A percentile compares a stretch with the other conserved stretches of the same genome.
phyloP scores from a whole-genome alignment of 768 basidiomycete species.

The Leccinum variicolor region DNA sequence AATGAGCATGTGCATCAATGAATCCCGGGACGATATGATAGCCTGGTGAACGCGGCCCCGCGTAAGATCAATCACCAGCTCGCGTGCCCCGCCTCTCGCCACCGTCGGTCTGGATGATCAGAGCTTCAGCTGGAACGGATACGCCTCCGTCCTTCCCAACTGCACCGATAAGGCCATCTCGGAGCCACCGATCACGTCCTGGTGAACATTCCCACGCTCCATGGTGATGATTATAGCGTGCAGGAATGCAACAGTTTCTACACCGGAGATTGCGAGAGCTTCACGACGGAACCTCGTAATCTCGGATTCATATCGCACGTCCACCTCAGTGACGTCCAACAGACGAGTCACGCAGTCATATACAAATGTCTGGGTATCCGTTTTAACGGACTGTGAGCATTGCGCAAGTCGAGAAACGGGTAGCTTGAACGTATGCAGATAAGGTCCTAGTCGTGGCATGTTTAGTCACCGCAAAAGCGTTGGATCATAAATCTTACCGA shows the following conservation, averaged over 20 bases:
- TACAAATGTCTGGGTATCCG: conserved; percentile 54
- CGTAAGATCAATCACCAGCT: background rate
- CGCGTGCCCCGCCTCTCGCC: conserved; percentile 38
- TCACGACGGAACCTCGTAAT: conserved; percentile 55
- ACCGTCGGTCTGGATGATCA: conserved; percentile 56
- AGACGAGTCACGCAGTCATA: conserved; percentile 57
- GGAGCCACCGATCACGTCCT: conserved; percentile 50
- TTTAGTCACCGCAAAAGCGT: background rate
- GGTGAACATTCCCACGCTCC: conserved; percentile 46
- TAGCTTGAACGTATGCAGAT: conserved; percentile 50
- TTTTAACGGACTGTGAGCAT: conserved; percentile 47
- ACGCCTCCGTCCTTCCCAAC: conserved; percentile 37
- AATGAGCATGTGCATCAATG: conserved; percentile 76
- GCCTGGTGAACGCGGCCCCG: conserved; percentile 34
- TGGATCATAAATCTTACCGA: conserved; percentile 43
- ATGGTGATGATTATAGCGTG: conserved; percentile 74
- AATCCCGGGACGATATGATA: conserved; percentile 70
- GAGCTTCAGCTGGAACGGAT: conserved; percentile 36
- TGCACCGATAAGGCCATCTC: conserved; percentile 56
- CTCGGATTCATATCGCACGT: conserved; percentile 60
- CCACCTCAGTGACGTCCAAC: conserved; percentile 55
- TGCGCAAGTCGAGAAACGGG: conserved; percentile 49
- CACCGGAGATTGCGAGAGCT: conserved; percentile 27
- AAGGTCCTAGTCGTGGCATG: conserved; percentile 15
- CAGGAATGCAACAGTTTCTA: conserved; percentile 51